These are phyloP conservation scores for Candida xiaguanensis DNA, from an alignment of 805 yeast species.

Conservation along the genomic window DNA sequence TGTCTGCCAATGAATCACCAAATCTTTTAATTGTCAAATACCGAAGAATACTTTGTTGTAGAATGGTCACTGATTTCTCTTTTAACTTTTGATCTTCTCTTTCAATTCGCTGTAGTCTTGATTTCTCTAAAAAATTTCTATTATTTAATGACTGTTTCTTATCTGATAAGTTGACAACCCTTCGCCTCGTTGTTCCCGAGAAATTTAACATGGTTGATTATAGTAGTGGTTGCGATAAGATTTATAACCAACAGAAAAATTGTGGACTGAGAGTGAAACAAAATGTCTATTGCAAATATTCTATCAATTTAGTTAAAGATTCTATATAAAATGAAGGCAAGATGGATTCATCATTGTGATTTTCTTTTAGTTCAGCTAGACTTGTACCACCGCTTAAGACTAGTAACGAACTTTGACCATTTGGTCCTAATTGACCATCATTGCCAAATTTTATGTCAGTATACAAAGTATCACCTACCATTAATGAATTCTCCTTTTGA, in stretches of 20 bases:
- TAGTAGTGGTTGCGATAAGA: background rate
- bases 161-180: conserved; percentile 65
- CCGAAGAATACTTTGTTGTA: conserved; percentile 50
- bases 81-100: conserved; percentile 55
- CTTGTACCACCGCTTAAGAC: conserved; percentile 37
- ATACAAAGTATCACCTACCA: conserved; percentile 42
- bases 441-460: conserved; percentile 43
- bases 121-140: conserved; percentile 50
- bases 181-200: conserved; percentile 60
- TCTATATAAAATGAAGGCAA: conserved; percentile 28
- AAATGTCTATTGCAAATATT: conserved; percentile 8
- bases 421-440: conserved; percentile 31
- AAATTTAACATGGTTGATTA: conserved; percentile 46
- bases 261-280: background rate
- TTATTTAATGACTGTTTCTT: conserved; percentile 18
- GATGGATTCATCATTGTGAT: conserved; percentile 14
- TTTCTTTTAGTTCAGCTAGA: conserved; percentile 13
- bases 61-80: conserved; percentile 43
- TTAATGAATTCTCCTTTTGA: conserved; percentile 25
- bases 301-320: conserved; percentile 28
- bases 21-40: conserved; percentile 26
- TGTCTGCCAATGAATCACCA: conserved; percentile 11
- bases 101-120: conserved; percentile 61
- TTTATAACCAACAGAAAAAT: background rate
- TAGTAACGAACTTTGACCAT: conserved; percentile 26